A percentile compares a stretch with the other conserved stretches of the same genome.
Conservation (phyloP, 1,139 yeast species). For the Hyphopichia wangnamkhiaoensis region DNA sequence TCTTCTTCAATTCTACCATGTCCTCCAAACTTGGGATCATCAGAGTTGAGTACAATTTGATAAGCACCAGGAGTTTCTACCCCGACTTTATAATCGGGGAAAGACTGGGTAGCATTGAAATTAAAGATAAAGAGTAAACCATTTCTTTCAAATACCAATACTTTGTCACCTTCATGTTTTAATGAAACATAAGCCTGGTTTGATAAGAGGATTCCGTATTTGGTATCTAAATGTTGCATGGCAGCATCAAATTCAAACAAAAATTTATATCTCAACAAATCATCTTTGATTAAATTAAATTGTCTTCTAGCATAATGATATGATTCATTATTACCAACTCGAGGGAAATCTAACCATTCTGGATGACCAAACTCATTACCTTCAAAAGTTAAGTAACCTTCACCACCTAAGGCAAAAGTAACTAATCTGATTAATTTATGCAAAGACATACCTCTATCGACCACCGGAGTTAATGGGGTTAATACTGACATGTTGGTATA, state of each 20-base stretch:
- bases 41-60: slow-evolving; percentile 73
- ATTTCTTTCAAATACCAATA: slow-evolving; percentile 84
- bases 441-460: slow-evolving; percentile 86
- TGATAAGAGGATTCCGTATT: slow-evolving; percentile 70
- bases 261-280: slow-evolving; percentile 73
- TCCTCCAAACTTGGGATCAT: slow-evolving; percentile 74
- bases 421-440: slow-evolving; percentile 88
- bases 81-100: slow-evolving; percentile 85
- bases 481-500: slow-evolving; percentile 89
- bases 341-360: slow-evolving; percentile 97
- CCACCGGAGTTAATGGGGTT: slow-evolving; percentile 68
- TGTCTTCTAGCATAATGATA: slow-evolving; percentile 95
- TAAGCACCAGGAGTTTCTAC: slow-evolving; percentile 80
- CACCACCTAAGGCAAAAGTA: slow-evolving; percentile 91
- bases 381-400: slow-evolving; percentile 92
- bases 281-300: slow-evolving; percentile 81
- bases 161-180: slow-evolving; percentile 86
- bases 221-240: slow-evolving; percentile 74
- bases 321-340: slow-evolving; percentile 82
- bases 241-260: slow-evolving; percentile 79
- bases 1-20: slow-evolving; percentile 67
- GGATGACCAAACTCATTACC: slow-evolving; percentile 99
- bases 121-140: slow-evolving; percentile 84
- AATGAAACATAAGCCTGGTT: slow-evolving; percentile 85
- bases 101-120: slow-evolving; percentile 84